These are phyloP conservation scores for Streptanthus diversifolius DNA, from an alignment of 345 rosid genomes.

Conservation along the genomic window DNA sequence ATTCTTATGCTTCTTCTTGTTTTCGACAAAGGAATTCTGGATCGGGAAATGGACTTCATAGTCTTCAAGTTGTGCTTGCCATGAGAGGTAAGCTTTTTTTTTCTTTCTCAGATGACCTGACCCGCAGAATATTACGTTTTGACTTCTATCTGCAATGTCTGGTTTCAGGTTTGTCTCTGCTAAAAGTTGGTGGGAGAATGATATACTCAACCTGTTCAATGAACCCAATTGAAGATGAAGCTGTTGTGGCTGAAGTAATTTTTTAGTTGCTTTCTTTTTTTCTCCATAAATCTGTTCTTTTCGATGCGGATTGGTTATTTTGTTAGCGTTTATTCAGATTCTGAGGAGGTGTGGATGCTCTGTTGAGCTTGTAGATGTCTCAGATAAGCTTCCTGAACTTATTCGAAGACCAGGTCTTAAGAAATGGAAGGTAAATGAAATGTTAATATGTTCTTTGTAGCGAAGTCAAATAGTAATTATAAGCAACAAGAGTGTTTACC, in stretches of 20 bases:
- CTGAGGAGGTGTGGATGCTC: slow-evolving; percentile 71
- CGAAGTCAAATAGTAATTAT: background rate
- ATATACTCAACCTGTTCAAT: slow-evolving; percentile 97
- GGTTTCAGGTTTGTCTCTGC: slow-evolving; percentile 63
- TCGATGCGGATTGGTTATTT: background rate
- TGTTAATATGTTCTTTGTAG: background rate
- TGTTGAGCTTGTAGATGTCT: slow-evolving; percentile 85
- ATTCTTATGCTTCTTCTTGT: slow-evolving; percentile 11
- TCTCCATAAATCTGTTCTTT: background rate
- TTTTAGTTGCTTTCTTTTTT: background rate
- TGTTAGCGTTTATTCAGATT: slow-evolving; percentile 45
- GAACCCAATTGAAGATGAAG: slow-evolving; percentile 98
- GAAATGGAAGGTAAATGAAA: slow-evolving; percentile 71
- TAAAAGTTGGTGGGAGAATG: slow-evolving; percentile 96
- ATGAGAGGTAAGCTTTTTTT: slow-evolving; percentile 58
- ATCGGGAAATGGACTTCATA: slow-evolving; percentile 85
- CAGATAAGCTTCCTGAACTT: slow-evolving; percentile 77
- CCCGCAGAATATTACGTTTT: background rate
- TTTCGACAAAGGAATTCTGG: slow-evolving; percentile 64
- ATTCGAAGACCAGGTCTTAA: slow-evolving; percentile 74
- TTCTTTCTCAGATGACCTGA: background rate
- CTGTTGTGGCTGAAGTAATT: slow-evolving; percentile 91
- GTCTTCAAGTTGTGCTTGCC: slow-evolving; percentile 82
- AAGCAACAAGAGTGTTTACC: background rate
- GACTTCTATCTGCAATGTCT: background rate